These are phyloP conservation scores for Carex pumila DNA, from an alignment of 176 grass and related monocot genomes.

Conservation along the genomic window DNA sequence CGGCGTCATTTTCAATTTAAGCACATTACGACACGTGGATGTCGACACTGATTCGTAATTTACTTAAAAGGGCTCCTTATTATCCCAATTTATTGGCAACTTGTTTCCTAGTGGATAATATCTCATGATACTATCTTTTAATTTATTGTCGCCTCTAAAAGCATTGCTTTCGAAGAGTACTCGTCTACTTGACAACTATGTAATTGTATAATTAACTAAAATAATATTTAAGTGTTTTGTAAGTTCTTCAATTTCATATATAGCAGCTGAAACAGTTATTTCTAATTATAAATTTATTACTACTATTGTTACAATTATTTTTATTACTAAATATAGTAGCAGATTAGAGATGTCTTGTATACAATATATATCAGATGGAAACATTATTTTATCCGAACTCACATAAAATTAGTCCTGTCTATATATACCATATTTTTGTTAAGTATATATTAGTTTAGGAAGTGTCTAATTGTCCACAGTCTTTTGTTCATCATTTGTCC, in stretches of 20 bases:
- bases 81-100: conserved; percentile 1
- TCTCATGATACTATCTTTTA: not conserved
- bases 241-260: not conserved
- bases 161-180: not conserved
- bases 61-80: not conserved
- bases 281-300: not conserved
- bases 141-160: not conserved
- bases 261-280: not conserved
- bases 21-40: conserved; percentile 17
- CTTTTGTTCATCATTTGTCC: too few relatives aligned
- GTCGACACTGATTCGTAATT: conserved; percentile 12
- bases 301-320: not conserved
- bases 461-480: too few relatives aligned
- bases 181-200: not conserved
- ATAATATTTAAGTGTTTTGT: not conserved
- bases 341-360: too few relatives aligned
- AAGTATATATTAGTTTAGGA: too few relatives aligned
- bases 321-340: not conserved
- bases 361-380: too few relatives aligned
- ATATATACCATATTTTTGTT: too few relatives aligned
- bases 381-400: too few relatives aligned
- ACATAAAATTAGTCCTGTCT: too few relatives aligned
- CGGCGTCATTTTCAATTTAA: not conserved
- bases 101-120: conserved; percentile 7
- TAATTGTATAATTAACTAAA: not conserved